These are phyloP conservation scores for Trichosporon sp. DNA, from an alignment of 1,284 basidiomycete species.

Conservation along the genomic window DNA sequence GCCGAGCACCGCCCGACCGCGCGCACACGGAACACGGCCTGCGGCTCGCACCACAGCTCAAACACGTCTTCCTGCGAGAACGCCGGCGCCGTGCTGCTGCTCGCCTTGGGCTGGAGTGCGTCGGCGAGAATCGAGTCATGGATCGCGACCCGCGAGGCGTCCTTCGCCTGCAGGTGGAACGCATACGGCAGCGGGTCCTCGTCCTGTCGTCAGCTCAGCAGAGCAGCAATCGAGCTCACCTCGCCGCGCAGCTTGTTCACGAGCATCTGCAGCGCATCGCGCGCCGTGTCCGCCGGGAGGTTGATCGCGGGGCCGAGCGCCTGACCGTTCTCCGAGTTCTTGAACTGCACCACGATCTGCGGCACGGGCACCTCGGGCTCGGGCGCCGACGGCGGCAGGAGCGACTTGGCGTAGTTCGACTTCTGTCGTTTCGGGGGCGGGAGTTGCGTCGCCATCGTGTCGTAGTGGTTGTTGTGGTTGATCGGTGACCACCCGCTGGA, in stretches of 20 bases:
- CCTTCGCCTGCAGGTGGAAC: slow-evolving; percentile 66
- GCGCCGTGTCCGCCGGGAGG: slow-evolving; percentile 77
- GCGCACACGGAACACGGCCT: slow-evolving; percentile 91
- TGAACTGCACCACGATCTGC: slow-evolving; percentile 82
- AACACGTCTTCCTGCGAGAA: slow-evolving; percentile 85
- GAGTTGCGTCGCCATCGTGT: slow-evolving; percentile 69
- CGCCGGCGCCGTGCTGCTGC: slow-evolving; percentile 21
- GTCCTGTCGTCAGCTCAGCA: slow-evolving; percentile 51
- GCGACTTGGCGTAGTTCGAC: slow-evolving; percentile 61
- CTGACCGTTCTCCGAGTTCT: slow-evolving; percentile 75
- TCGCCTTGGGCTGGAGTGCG: slow-evolving; percentile 60
- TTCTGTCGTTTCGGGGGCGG: slow-evolving; percentile 82
- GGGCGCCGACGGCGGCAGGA: slow-evolving; percentile 52
- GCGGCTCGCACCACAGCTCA: slow-evolving; percentile 81
- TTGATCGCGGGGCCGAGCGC: slow-evolving; percentile 79
- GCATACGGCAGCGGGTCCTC: slow-evolving; percentile 86
- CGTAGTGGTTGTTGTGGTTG: background rate
- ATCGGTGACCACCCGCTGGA: background rate
- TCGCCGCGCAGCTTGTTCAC: slow-evolving; percentile 76
- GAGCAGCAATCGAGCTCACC: slow-evolving; percentile 51
- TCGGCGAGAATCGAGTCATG: slow-evolving; percentile 76
- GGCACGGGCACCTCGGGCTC: slow-evolving; percentile 54
- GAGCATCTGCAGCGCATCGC: slow-evolving; percentile 75
- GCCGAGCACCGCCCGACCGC: slow-evolving; percentile 90
- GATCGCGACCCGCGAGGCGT: slow-evolving; percentile 63